Evolutionary conservation across 2,329 filamentous ascomycete genomes (phyloP), one percentile per base, ranked within the genome.

Genomic region (Zasmidium cellare): DNA sequence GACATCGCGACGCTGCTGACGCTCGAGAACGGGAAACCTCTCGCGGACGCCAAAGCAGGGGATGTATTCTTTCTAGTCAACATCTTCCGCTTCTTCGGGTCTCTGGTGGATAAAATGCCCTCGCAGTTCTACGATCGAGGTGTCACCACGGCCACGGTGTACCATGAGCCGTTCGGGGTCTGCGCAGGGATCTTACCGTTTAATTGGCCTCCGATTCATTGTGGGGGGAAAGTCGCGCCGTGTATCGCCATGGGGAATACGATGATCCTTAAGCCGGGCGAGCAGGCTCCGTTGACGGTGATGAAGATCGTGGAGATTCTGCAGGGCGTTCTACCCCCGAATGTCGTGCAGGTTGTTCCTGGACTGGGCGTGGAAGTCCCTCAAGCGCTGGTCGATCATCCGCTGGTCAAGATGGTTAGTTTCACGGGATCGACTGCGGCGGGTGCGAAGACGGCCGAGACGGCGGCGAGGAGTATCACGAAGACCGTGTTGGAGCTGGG

Each of bases 371-470:
- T 57, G 6, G 61, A 61, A 24, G 61, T 63, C 3, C 58, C 58
- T 9, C 47, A 53, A 28, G 51, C 59, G 16, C 45, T 63, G 19
- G 51, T 63, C 31, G 46, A 25, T 22, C 58, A 61, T 41, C 55
- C 51, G 11, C 81, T 81, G 41, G 80, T 92, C n/a, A 85, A 89
- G 66, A 91, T 91, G 77, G 80, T 91, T 63, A 87, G 88, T 0
- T 91, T 91, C 62, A 91, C 88, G 0, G 89, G 89, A 31, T 89
- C 85, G 2, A 91, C 88, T 0, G 75, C 76, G 1, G 90, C 88
- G 0, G 88, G 86, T 7, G 52, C 56, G 14, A 51, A 52, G 7
- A 55, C 52, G 3, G 53, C 53, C 6, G 84, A 84, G 62, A 82
- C 79, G 0, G 82, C 82, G 0, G 84, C 84, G 57, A 73, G 81